Evolutionary conservation across 495 filamentous ascomycete species (phyloP), one percentile per base, ranked within the genome.

Genomic region (Neurospora sp.): DNA sequence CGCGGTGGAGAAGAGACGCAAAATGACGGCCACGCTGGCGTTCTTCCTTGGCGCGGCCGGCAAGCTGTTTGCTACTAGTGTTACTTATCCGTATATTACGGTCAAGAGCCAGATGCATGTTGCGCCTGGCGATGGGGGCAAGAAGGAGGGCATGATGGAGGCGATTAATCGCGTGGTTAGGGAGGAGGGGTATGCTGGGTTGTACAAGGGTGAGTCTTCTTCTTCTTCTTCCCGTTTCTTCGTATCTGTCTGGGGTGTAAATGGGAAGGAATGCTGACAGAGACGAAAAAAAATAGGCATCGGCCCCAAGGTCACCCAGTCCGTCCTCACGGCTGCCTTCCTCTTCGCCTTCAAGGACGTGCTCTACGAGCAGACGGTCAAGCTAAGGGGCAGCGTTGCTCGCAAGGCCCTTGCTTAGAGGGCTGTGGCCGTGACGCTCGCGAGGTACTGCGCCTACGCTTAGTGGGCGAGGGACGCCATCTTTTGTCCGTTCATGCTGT

Each of bases 21-120:
- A 84, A 59, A 88, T 97, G 75, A 96, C 91, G 0, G 93, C 96
- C 1, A 91, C 89, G 69, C 88, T 97, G 78, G 94, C 92, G 4
- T 99, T 99, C 79, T 88, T 96, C 74, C 83, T 99, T 5, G 96
- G 96, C 71, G 96, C 96, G 11, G 78, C 98, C 9, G 96, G 96
- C 75, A 99, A 99, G 86, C 86, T 99, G 71, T 86, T 97, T 72
- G 96, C 96, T 27, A 99, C 96, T 11, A 90, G 86, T 35, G 91
- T 98, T 75, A 99, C 96, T 14, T 99, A 99, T 80, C 96, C 96
- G 27, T 99, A 99, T 75, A 98, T 98, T 80, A 98, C 96, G 1
- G 90, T 99, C 71, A 99, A 99, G 88, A 95, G 93, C 79, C 88
- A 90, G 75, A 96, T 96, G 93, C 96, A 99, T 83, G 92, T 99